Conservation (phyloP, 2,329 filamentous ascomycete genomes). For the Ophiobolus disseminans region DNA sequence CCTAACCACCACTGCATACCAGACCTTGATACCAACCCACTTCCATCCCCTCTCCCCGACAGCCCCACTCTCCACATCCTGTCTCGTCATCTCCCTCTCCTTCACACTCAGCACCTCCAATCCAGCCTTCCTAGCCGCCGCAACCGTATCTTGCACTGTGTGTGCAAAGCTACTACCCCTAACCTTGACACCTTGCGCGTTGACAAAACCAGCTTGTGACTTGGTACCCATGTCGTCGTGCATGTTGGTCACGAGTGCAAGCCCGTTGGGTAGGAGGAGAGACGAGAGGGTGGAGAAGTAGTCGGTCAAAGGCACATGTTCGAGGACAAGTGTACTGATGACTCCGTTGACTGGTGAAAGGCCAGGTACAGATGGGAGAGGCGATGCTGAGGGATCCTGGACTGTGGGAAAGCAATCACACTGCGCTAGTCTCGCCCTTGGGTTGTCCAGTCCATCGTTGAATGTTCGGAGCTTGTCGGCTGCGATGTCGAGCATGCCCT, state of each 20-base stretch:
- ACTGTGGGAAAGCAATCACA: slow-evolving; percentile 42
- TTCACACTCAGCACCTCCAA: slow-evolving; percentile 36
- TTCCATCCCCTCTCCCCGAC: slow-evolving; percentile 48
- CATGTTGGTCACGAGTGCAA: slow-evolving; percentile 71
- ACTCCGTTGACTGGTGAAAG: slow-evolving; percentile 53
- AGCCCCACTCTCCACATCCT: slow-evolving; percentile 36
- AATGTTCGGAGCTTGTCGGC: slow-evolving; percentile 41
- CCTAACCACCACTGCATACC: slow-evolving; percentile 48
- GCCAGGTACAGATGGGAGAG: slow-evolving; percentile 24
- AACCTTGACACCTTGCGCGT: slow-evolving; percentile 61
- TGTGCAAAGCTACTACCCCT: slow-evolving; percentile 66
- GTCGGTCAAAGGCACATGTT: slow-evolving; percentile 63
- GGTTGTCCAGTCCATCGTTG: background rate
- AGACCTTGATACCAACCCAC: slow-evolving; percentile 51
- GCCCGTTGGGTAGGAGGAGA: slow-evolving; percentile 55
- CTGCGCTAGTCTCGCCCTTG: slow-evolving; percentile 24
- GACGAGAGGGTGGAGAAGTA: slow-evolving; percentile 59
- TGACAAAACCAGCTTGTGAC: slow-evolving; percentile 68
- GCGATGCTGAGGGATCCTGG: slow-evolving; percentile 16
- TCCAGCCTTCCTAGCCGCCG: slow-evolving; percentile 51
- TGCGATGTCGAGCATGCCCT: slow-evolving; percentile 65
- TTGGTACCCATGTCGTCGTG: slow-evolving; percentile 68
- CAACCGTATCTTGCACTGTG: slow-evolving; percentile 59
- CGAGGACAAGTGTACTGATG: slow-evolving; percentile 68
- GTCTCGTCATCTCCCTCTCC: slow-evolving; percentile 41